Evolutionary conservation across 495 filamentous ascomycete genomes (phyloP).

Genomic region (Tetracladium setigerum): DNA sequence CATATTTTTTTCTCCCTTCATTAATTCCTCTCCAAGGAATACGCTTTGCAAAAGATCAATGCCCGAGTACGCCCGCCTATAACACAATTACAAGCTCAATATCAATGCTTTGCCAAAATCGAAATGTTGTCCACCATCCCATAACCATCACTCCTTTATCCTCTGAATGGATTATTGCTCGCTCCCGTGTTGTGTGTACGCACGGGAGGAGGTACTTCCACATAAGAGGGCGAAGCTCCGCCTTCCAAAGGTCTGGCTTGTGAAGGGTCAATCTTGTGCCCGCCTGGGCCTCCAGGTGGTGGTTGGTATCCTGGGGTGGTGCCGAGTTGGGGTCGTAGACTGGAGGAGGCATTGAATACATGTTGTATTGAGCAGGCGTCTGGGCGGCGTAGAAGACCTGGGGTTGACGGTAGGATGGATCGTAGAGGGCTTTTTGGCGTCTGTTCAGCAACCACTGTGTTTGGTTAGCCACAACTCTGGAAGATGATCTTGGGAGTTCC

Average conservation of each 20-base stretch:
- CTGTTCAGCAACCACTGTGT: constrained; percentile 55
- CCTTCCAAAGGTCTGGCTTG: constrained; percentile 30
- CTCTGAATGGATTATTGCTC: constrained; percentile 24
- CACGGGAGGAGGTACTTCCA: constrained; percentile 23
- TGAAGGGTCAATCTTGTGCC: constrained; percentile 44
- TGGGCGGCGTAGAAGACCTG: constrained; percentile 27
- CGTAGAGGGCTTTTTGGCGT: constrained; percentile 42
- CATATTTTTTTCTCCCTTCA: background rate
- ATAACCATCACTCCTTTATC: constrained; percentile 1
- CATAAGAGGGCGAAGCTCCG: constrained; percentile 29
- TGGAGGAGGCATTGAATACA: constrained; percentile 33
- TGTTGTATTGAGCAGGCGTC: constrained; percentile 36
- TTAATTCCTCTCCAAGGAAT: background rate
- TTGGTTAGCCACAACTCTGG: constrained; percentile 8
- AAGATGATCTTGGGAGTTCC: constrained; percentile 12
- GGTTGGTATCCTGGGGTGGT: constrained; percentile 52
- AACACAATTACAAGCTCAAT: constrained; percentile 14
- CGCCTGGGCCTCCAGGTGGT: constrained; percentile 35
- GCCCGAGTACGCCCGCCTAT: constrained; percentile 9
- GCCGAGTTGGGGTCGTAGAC: constrained; percentile 31
- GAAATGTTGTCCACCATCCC: background rate
- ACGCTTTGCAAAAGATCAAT: constrained; percentile 1
- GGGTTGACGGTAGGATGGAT: constrained; percentile 41
- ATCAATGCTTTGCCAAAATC: background rate
- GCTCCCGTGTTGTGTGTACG: constrained; percentile 14